Percentiles rank a stretch among this genome's conserved stretches.
Evolutionary conservation across 2,329 filamentous ascomycete genomes (phyloP).

Genomic region (Fusarium irregulare): DNA sequence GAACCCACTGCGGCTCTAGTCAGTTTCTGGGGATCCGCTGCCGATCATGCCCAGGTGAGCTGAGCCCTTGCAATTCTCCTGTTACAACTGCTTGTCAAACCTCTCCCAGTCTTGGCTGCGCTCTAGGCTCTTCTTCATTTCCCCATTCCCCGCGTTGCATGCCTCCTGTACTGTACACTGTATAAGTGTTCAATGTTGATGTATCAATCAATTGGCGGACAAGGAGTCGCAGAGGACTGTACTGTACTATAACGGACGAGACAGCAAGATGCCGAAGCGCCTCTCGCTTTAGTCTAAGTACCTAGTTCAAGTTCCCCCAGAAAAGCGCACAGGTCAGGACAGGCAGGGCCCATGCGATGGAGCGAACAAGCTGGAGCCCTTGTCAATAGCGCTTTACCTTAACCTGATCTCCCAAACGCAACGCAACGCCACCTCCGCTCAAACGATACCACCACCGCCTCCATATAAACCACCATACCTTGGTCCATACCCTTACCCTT

Average conservation of each 20-base stretch:
- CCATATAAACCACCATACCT: conserved; percentile 25
- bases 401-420: conserved; percentile 32
- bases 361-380: conserved; percentile 6
- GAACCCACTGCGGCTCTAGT: conserved; percentile 30
- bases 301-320: neutral
- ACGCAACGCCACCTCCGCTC: conserved; percentile 44
- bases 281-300: neutral
- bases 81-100: conserved; percentile 23
- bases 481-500: neutral
- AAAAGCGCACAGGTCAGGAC: neutral
- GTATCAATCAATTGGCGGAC: conserved; percentile 12
- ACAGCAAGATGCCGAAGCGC: conserved; percentile 13
- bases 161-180: conserved; percentile 16
- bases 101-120: conserved; percentile 16
- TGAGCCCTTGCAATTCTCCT: conserved; percentile 34
- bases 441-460: conserved; percentile 39
- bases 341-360: conserved; percentile 3
- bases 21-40: conserved; percentile 34
- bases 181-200: neutral
- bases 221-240: conserved; percentile 21
- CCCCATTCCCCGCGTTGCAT: conserved; percentile 33
- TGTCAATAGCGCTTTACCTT: conserved; percentile 38
- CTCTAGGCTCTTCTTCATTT: conserved; percentile 16
- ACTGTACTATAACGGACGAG: conserved; percentile 1
- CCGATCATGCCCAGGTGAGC: conserved; percentile 45